Evolutionary conservation across 257 asterid species (phyloP), one percentile per base, ranked within the genome.

Genomic region (Ophiorrhiza pumila): DNA sequence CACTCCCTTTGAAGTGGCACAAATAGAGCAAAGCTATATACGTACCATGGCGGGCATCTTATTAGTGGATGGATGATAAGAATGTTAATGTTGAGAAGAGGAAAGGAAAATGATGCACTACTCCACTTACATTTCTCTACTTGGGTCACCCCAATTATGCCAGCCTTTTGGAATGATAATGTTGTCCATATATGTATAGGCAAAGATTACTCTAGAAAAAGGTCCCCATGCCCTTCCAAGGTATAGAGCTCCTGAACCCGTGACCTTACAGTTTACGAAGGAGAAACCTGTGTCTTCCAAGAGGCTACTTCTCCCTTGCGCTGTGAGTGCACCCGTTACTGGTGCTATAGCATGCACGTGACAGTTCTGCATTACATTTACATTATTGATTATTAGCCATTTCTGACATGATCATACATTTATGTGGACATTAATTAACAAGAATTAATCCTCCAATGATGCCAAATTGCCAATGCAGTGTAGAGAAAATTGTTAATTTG

Each of bases 181-280:
- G 71, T 91, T 91, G 89, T 91, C 97, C 96, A 94, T 90, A 63
- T 88, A 88, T 7, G 99, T 91, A 67, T 90, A 87, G 68, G 97
- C 91, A 59, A 94, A 94, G 22, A 94, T 85, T 2, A 94, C 99
- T 83, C 96, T 88, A 0, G 99, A 94, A 68, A 94, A 94, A 2
- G 99, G 96, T 4, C 97, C 97, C 97, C 99, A 94, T 14, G 99
- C 99, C 88, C 99, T 84, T 61, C 99, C 99, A 0, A 94, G 89
- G 91, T 87, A 94, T 65, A 94, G 82, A 20, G 95, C 95, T 9
- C 97, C 97, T 5, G 99, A 91, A 0, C 99, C 99, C 35, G 97
- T 94, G 68, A 94, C 97, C 82, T 81, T 88, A 71, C 99, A 94
- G 75, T 87, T 90, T 22, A 91, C 93, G 50, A 94, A 94, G 4